phyloP scores from a whole-genome alignment of 306 rosid species.

The Clitoria ternatea region DNA sequence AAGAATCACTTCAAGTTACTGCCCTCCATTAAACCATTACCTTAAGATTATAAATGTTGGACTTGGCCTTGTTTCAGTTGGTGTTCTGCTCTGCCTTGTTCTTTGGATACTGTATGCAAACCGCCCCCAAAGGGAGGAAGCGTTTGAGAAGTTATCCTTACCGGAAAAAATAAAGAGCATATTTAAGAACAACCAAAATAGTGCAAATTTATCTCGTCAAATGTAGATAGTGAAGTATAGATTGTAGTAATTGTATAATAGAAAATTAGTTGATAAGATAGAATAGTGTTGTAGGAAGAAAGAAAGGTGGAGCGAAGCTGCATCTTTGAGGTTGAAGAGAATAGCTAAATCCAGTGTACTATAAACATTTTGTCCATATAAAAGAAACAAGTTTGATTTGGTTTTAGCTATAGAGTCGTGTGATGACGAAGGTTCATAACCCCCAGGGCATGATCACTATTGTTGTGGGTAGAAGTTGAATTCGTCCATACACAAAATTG shows the following conservation, averaged over 20 bases:
- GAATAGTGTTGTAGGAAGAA: constrained; percentile 29
- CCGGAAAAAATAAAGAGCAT: constrained; percentile 39
- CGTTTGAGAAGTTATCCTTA: constrained; percentile 56
- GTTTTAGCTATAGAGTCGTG: not conserved
- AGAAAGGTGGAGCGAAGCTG: constrained; percentile 76
- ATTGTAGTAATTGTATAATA: constrained; percentile 30
- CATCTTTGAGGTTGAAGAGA: constrained; percentile 31
- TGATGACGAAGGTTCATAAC: too few relatives aligned
- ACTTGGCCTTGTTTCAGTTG: constrained; percentile 79
- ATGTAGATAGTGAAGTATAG: constrained; percentile 35
- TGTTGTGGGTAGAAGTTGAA: too few relatives aligned
- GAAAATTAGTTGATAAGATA: constrained; percentile 7
- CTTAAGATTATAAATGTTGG: constrained; percentile 74
- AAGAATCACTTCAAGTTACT: constrained; percentile 62
- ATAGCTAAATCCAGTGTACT: constrained; percentile 21
- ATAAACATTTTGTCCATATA: constrained; percentile 18
- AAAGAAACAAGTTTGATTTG: constrained; percentile 12
- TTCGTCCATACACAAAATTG: too few relatives aligned
- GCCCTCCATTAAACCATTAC: constrained; percentile 70
- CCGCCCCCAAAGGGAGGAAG: constrained; percentile 88
- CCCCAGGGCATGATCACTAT: too few relatives aligned
- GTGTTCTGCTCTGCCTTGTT: constrained; percentile 83
- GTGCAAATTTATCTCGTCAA: constrained; percentile 30
- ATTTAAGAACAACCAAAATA: not conserved
- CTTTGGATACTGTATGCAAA: constrained; percentile 91